Evolutionary conservation across 768 basidiomycete species (phyloP).

Genomic region (Punctularia strigosozonata): DNA sequence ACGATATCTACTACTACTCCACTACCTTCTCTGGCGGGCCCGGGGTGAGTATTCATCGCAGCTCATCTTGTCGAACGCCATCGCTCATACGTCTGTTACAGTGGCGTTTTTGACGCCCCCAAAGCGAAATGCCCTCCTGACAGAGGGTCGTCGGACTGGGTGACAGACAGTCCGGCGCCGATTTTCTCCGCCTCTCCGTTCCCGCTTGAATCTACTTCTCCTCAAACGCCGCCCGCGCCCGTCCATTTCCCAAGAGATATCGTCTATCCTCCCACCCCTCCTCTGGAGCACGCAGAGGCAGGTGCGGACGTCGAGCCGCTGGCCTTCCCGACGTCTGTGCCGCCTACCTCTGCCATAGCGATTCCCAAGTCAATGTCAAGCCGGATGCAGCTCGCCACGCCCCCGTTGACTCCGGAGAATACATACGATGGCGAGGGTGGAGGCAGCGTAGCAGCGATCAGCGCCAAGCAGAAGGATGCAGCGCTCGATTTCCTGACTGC

Average conservation of each 20-base stretch:
- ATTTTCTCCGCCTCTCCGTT: constrained; percentile 33
- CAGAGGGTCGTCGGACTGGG: constrained; percentile 89
- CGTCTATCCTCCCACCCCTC: constrained; percentile 19
- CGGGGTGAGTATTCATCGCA: constrained; percentile 41
- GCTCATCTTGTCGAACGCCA: constrained; percentile 1
- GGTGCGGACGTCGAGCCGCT: no score
- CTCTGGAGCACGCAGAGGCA: constrained; percentile 12
- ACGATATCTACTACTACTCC: constrained; percentile 83
- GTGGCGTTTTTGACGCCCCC: constrained; percentile 95
- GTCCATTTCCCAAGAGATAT: constrained; percentile 14
- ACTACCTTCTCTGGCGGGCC: constrained; percentile 93
- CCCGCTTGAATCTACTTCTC: constrained; percentile 21
- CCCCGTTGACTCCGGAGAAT: constrained; percentile 71
- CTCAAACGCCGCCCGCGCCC: constrained; percentile 20
- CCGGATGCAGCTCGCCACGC: constrained; percentile 55
- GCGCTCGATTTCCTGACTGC: constrained; percentile 70
- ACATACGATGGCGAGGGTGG: constrained; percentile 32
- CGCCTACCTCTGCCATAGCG: no score
- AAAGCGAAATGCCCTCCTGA: constrained; percentile 90
- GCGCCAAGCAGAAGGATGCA: constrained; percentile 39
- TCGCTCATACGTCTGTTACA: constrained; percentile 15
- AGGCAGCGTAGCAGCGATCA: constrained; percentile 27
- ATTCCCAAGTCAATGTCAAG: no score
- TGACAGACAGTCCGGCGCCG: constrained; percentile 86
- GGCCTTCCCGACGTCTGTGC: no score